Conservation (phyloP, 495 filamentous ascomycete genomes). For the Cercophora samala region DNA sequence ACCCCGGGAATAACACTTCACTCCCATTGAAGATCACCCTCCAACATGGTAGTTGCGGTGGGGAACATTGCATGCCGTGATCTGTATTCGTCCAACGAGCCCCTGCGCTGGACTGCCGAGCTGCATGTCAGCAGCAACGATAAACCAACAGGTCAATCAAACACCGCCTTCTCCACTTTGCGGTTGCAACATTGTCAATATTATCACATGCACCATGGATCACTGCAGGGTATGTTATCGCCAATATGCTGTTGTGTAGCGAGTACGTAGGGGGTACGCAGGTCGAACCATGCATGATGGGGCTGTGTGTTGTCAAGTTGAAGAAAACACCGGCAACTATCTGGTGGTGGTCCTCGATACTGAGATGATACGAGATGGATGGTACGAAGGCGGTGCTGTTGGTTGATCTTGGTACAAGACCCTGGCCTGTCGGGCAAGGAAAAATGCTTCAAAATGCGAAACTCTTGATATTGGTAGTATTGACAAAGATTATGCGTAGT, state of each 20-base stretch:
- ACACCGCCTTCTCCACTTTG: background rate
- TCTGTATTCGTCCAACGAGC: background rate
- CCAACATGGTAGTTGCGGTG: background rate
- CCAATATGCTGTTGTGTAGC: background rate
- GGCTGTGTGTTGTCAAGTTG: background rate
- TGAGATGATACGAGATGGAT: background rate
- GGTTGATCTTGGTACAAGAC: background rate
- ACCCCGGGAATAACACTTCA: background rate
- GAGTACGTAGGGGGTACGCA: background rate
- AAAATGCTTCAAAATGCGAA: background rate
- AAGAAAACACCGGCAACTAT: background rate
- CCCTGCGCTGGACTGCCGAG: background rate
- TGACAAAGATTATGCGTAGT: background rate
- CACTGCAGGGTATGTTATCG: background rate
- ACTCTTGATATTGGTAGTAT: background rate
- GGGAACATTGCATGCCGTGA: background rate
- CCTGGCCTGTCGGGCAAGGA: background rate
- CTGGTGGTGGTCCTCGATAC: background rate
- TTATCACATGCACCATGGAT: background rate
- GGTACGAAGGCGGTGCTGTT: background rate
- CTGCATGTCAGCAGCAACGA: background rate
- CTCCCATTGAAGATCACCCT: background rate
- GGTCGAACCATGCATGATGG: background rate
- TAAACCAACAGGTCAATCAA: background rate
- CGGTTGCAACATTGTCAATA: background rate